These are phyloP conservation scores for Neurospora sp. DNA, from an alignment of 2,329 filamentous ascomycete genomes.

Conservation along the genomic window DNA sequence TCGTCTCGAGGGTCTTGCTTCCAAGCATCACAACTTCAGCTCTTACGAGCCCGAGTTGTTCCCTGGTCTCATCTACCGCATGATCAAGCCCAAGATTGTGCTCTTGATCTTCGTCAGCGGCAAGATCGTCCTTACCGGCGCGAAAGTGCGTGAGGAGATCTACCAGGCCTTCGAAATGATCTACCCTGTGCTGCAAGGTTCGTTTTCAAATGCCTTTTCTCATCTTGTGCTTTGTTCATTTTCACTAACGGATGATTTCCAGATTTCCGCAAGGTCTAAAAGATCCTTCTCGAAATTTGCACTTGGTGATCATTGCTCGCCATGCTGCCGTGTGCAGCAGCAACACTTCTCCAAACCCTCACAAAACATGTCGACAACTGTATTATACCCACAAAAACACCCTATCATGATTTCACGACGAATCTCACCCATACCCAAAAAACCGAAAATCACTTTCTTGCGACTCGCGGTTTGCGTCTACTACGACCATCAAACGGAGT, in stretches of 20 bases:
- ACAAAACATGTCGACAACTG: constrained; percentile 9
- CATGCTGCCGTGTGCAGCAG: neutral
- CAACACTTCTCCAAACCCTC: neutral
- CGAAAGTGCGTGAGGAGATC: constrained; percentile 96
- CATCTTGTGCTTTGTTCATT: neutral
- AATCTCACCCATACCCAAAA: constrained; percentile 11
- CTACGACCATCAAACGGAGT: constrained; percentile 2
- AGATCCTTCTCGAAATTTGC: neutral
- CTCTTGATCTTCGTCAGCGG: constrained; percentile 95
- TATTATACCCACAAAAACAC: constrained; percentile 10
- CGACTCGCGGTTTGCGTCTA: constrained; percentile 1
- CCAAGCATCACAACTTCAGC: constrained; percentile 97
- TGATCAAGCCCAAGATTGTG: constrained; percentile 99
- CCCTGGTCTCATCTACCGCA: constrained; percentile 98
- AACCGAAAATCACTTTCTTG: constrained; percentile 1
- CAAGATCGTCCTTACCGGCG: constrained; percentile 95
- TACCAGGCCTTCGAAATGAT: constrained; percentile 96
- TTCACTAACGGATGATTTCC: constrained; percentile 3
- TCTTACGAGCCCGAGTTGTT: constrained; percentile 98
- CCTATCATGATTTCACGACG: constrained; percentile 17
- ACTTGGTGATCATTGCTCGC: constrained; percentile 7
- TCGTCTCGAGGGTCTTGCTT: constrained; percentile 87
- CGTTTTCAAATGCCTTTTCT: constrained; percentile 18
- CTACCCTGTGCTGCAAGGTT: constrained; percentile 87
- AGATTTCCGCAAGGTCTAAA: constrained; percentile 21